Base-by-base conservation (phyloP, 257 asterid genomes). In the Gardenia jasminoides region DNA sequence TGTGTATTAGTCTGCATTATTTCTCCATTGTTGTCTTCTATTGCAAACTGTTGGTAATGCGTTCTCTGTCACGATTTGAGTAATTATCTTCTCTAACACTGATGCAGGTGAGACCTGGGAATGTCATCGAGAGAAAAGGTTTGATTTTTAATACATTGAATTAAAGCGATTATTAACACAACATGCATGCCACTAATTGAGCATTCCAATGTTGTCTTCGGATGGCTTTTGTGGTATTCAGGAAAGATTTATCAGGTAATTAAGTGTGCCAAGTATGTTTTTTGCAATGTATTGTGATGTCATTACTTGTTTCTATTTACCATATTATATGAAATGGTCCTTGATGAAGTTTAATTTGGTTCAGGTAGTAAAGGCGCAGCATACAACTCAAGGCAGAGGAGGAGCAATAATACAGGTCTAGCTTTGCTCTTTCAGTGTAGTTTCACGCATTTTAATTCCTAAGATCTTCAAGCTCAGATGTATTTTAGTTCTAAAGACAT, bases 341-440 rank as follows among this genome's bases (percentile, higher is more conserved):
- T 66, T 39, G 22, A 47, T 70, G 39, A 69, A 78, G 47, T 64
- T 64, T 31, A 76, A 67, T 70, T 71, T 80, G 81, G 68, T 77
- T 76, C 85, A 95, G 99, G 99, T 95, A 70, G 76, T 95, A 61
- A 95, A 92, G 86, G 94, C 98, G 9, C 96, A 93, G 4, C 99
- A 95, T 75, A 87, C 91, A 33, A 85, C 94, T 46, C 99, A 95
- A 88, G 99, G 99, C 80, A 90, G 99, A 90, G 93, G 93, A 81
- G 99, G 98, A 83, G 97, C 98, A 77, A 95, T 92, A 83, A 92
- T 95, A 79, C 98, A 95, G 97, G 99, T 94, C 76, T 36, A 36
- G 41, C 41, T 36, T 36, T 36, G 41, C 41, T 36, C 41, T 36
- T 36, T 36, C 41, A 0, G 41, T 36, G 41, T 5, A 36, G 41